phyloP scores from a whole-genome alignment of 208 protist genomes.

The Giardia duodenalis region DNA sequence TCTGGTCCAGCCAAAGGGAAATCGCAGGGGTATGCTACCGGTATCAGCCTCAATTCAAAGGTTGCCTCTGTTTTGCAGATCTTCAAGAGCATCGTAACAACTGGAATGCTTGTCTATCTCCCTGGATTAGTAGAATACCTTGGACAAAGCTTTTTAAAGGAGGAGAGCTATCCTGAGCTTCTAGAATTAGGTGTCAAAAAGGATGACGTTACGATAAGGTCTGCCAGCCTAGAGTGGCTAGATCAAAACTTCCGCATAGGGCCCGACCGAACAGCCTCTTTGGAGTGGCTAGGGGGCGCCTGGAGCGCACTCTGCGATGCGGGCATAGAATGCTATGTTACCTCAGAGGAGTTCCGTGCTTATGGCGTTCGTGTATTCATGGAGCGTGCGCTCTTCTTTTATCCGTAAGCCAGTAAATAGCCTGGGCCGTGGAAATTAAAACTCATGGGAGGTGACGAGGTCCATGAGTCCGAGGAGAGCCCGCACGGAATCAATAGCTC shows the following conservation, averaged over 20 bases:
- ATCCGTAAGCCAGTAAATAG: neutral
- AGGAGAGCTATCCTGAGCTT: neutral
- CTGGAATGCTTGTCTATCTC: neutral
- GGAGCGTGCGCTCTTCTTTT: neutral
- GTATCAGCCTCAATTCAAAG: neutral
- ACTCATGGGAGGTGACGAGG: no score
- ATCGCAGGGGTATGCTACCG: no score
- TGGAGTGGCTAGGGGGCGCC: neutral
- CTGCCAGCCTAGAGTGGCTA: no score
- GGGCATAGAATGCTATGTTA: neutral
- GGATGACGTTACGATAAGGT: no score
- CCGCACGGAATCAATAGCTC: no score
- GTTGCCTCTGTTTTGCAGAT: neutral
- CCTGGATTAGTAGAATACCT: neutral
- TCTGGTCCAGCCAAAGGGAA: no score
- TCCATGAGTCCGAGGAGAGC: no score
- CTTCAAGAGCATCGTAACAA: neutral
- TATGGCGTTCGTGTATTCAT: neutral
- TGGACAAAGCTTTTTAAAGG: neutral
- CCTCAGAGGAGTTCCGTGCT: neutral
- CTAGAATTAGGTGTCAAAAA: no score
- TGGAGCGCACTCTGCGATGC: neutral
- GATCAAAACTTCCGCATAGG: neutral
- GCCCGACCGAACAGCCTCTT: neutral
- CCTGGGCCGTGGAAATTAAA: no score